These are phyloP conservation scores for Avena insularis DNA, from an alignment of 176 grass and related monocot genomes.

Conservation along the genomic window DNA sequence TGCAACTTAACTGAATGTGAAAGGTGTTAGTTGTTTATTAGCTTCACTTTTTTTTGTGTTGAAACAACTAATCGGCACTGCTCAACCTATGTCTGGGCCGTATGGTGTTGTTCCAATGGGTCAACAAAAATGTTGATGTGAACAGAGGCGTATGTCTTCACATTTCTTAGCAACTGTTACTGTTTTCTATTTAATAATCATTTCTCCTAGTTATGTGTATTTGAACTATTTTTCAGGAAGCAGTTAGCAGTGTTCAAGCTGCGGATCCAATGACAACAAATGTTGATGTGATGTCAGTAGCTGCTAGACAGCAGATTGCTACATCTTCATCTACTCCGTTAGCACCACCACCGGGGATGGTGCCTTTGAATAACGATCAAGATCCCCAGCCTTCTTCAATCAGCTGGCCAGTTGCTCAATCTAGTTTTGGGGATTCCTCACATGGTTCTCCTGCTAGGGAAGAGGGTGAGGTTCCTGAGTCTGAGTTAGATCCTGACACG, in stretches of 20 bases:
- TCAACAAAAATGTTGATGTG: not conserved
- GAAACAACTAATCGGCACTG: slow-evolving; percentile 4
- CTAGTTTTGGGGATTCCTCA: slow-evolving; percentile 50
- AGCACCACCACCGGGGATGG: slow-evolving; percentile 42
- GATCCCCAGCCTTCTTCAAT: slow-evolving; percentile 46
- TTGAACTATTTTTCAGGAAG: slow-evolving; percentile 64
- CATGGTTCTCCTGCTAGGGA: slow-evolving; percentile 86
- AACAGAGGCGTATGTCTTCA: not conserved
- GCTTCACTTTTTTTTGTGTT: not conserved
- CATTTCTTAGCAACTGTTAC: slow-evolving; percentile 26
- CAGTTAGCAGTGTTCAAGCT: slow-evolving; percentile 56
- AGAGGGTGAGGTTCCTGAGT: slow-evolving; percentile 90
- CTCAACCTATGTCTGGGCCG: slow-evolving; percentile 12
- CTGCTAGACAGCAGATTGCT: slow-evolving; percentile 49
- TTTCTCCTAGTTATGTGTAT: slow-evolving; percentile 29
- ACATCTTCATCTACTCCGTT: slow-evolving; percentile 49
- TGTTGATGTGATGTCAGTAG: slow-evolving; percentile 44
- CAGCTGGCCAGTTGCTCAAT: slow-evolving; percentile 57
- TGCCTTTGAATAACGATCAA: slow-evolving; percentile 57
- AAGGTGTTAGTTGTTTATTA: not conserved
- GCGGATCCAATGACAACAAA: slow-evolving; percentile 56
- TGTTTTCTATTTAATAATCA: slow-evolving; percentile 36
- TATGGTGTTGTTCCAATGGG: slow-evolving; percentile 17
- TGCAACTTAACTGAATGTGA: not conserved
- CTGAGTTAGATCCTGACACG: slow-evolving; percentile 89